Conservation (phyloP, 768 basidiomycete species). For the Gymnopilus dilepis region DNA sequence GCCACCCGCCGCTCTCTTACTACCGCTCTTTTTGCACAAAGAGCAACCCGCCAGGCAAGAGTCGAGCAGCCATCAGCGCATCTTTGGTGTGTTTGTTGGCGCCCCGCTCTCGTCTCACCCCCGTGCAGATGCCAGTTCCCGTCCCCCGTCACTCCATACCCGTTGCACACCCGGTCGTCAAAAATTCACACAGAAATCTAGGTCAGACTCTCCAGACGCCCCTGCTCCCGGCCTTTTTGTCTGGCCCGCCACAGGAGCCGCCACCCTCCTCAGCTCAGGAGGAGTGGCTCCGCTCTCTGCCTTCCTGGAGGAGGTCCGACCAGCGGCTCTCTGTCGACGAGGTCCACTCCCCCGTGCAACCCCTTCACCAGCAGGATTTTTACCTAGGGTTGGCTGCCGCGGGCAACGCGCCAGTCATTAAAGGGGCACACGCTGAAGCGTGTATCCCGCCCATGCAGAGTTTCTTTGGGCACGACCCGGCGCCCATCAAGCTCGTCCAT, state of each 20-base stretch:
- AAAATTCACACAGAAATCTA: slow-evolving; percentile 54
- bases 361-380: slow-evolving; percentile 59
- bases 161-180: slow-evolving; percentile 69
- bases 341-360: slow-evolving; percentile 34
- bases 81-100: slow-evolving; percentile 45
- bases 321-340: slow-evolving; percentile 72
- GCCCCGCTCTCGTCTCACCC: slow-evolving; percentile 45
- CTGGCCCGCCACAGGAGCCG: slow-evolving; percentile 62
- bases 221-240: slow-evolving; percentile 60
- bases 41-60: slow-evolving; percentile 49
- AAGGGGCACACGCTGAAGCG: slow-evolving; percentile 85
- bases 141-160: slow-evolving; percentile 67
- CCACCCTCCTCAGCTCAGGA: slow-evolving; percentile 72
- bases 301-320: slow-evolving; percentile 74
- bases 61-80: slow-evolving; percentile 45
- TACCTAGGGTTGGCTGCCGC: slow-evolving; percentile 73
- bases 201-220: slow-evolving; percentile 52
- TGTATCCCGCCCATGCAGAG: slow-evolving; percentile 76
- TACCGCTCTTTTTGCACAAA: slow-evolving; percentile 40
- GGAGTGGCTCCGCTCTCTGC: slow-evolving; percentile 75
- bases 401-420: slow-evolving; percentile 82
- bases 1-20: slow-evolving; percentile 37
- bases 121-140: slow-evolving; percentile 86
- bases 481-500: slow-evolving; percentile 11
- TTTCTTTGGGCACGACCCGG: slow-evolving; percentile 23